Percentiles rank a stretch among this genome's conserved stretches.
phyloP scores from a whole-genome alignment of 2,329 filamentous ascomycete genomes.

The Beauveria asiatica region DNA sequence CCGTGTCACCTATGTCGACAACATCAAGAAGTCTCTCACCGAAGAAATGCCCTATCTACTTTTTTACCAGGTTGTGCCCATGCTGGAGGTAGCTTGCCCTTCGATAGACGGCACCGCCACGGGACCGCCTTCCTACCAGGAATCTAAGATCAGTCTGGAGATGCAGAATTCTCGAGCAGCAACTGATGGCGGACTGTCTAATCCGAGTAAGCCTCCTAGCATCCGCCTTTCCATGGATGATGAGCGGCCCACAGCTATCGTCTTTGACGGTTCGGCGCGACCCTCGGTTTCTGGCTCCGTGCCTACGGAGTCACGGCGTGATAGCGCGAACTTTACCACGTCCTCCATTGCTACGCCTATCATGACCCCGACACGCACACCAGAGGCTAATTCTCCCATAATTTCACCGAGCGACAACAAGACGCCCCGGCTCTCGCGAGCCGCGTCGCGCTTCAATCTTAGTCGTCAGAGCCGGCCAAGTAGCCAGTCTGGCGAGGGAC shows the following conservation, averaged over 20 bases:
- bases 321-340: constrained; percentile 43
- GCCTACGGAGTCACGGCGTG: constrained; percentile 34
- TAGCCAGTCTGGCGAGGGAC: constrained; percentile 50
- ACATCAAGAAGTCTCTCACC: constrained; percentile 65
- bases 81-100: constrained; percentile 55
- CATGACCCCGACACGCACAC: constrained; percentile 25
- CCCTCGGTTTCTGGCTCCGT: constrained; percentile 26
- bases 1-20: constrained; percentile 67
- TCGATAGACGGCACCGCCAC: constrained; percentile 38
- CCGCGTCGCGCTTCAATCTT: constrained; percentile 46
- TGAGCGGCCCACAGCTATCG: constrained; percentile 40
- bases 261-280: constrained; percentile 36
- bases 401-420: constrained; percentile 45
- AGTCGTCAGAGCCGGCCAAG: constrained; percentile 43
- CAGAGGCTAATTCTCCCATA: constrained; percentile 27
- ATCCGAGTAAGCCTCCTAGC: constrained; percentile 34
- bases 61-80: constrained; percentile 90
- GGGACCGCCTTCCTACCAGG: constrained; percentile 52
- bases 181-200: constrained; percentile 1
- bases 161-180: constrained; percentile 17
- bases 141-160: constrained; percentile 37
- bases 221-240: constrained; percentile 49
- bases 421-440: constrained; percentile 46
- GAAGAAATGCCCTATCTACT: constrained; percentile 90
- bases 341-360: constrained; percentile 31